These are phyloP conservation scores for Colletotrichum abscissum DNA, from an alignment of 2,329 filamentous ascomycete species.

Conservation along the genomic window DNA sequence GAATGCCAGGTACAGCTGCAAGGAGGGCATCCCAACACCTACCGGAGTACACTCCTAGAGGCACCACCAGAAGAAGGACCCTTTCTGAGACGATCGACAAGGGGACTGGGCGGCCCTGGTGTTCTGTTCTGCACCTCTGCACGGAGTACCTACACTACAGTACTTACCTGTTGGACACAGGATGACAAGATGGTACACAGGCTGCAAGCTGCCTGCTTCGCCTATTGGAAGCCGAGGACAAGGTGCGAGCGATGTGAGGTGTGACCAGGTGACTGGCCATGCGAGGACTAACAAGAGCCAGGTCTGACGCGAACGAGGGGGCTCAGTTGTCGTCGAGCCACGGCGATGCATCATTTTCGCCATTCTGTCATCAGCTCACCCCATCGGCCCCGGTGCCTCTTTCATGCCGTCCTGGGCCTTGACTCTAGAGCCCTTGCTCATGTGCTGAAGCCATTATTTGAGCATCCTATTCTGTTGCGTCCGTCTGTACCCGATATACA, in stretches of 20 bases:
- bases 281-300: neutral
- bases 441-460: neutral
- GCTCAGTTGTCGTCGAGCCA: neutral
- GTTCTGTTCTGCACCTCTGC: neutral
- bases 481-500: neutral
- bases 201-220: neutral
- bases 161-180: neutral
- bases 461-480: neutral
- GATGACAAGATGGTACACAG: neutral
- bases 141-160: neutral
- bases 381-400: conserved; percentile 9
- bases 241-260: neutral
- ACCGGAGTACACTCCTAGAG: neutral
- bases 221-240: neutral
- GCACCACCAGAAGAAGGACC: conserved; percentile 2
- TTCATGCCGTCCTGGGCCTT: neutral
- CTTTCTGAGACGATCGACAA: neutral
- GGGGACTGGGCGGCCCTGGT: neutral
- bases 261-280: conserved; percentile 28
- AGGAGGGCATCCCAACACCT: neutral
- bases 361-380: conserved; percentile 34
- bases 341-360: conserved; percentile 33
- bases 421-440: neutral
- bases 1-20: conserved; percentile 30
- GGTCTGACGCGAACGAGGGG: conserved; percentile 21